Evolutionary conservation across 306 rosid species (phyloP), one percentile per base, ranked within the genome.

Genomic region (Acacia acuminata): DNA sequence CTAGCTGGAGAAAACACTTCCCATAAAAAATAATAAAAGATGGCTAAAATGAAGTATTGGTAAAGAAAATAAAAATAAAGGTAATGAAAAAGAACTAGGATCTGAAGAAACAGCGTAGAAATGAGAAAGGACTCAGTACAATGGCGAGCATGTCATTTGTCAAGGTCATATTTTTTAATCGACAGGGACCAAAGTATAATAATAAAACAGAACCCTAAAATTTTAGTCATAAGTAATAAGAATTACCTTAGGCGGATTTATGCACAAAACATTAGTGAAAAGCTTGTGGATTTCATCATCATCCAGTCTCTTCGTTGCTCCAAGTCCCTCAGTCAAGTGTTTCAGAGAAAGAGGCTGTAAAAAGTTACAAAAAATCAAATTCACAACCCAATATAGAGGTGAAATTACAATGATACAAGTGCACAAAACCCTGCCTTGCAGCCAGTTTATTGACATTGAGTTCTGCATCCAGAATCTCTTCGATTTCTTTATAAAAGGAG

Each of bases 301-400:
- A 53, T 91, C 97, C 5, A 93, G 83, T 84, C 90, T 90, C 88
- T 91, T 94, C 22, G 89, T 86, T 44, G 82, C 94, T 84, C 93
- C 91, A 25, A 93, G 88, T 80, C 96, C 98, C 81, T 90, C 94
- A 5, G 96, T 87, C 85, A 92, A 92, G 70, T 90, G 89, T 87
- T 92, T 94, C 82, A 96, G 85, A 72, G 98, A 89, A 74, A 94
- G 86, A 77, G 99, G 99, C 99, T 96, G 91, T 48, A 71, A 72
- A 76, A 80, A 42, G 53, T 30, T 48, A 82, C 36, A 34, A 43
- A 38, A 71, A 84, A 42, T 27, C 25, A 76, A 85, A 78, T 65
- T 68, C 58, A 80, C n/a, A 25, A 14, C 42, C 11, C 50, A 68
- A 38, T 68, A 84, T 47, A 43, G 71, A 51, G 44, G 40, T 47